phyloP scores from a whole-genome alignment of 257 asterid species.

The Solanum etuberosum region DNA sequence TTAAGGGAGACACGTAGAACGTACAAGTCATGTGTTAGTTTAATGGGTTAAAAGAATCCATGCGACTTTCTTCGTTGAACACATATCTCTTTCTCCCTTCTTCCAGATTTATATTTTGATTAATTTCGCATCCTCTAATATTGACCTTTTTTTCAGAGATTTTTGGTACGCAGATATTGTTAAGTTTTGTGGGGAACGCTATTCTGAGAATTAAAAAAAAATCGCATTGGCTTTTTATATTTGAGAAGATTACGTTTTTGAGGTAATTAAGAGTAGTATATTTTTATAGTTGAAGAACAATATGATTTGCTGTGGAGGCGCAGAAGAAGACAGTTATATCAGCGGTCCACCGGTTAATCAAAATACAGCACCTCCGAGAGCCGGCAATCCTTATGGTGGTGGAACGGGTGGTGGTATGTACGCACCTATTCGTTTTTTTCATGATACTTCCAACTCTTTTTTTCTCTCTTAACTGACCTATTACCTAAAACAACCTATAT shows the following conservation, averaged over 20 bases:
- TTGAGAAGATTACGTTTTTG: not conserved
- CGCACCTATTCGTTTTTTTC: not conserved
- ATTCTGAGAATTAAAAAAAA: no score
- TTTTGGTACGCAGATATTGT: no score
- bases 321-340: not conserved
- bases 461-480: not conserved
- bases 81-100: not conserved
- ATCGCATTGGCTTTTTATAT: no score
- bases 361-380: not conserved
- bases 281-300: not conserved
- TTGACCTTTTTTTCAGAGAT: no score
- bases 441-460: not conserved
- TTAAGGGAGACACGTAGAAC: not conserved
- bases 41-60: not conserved
- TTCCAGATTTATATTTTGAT: no score
- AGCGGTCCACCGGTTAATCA: not conserved
- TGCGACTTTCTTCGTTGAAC: not conserved
- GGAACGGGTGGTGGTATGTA: not conserved
- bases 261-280: not conserved
- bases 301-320: not conserved
- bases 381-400: not conserved
- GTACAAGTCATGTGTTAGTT: not conserved
- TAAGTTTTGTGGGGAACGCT: no score
- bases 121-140: no score
- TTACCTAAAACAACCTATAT: not conserved